Evolutionary conservation across 2,329 filamentous ascomycete genomes (phyloP).

Genomic region (Ambrosiella xylebori): DNA sequence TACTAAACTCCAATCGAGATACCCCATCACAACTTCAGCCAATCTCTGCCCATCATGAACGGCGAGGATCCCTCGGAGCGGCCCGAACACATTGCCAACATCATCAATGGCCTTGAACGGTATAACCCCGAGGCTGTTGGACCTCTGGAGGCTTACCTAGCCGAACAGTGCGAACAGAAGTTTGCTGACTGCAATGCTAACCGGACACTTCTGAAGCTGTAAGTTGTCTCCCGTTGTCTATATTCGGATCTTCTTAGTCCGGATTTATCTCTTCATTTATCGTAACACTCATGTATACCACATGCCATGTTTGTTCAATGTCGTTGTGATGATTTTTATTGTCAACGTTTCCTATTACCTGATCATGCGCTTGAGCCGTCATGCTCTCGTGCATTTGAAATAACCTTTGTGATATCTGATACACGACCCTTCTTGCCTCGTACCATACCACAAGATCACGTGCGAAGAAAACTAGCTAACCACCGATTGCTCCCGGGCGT

Average conservation of each 20-base stretch:
- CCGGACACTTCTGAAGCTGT: slow-evolving; percentile 91
- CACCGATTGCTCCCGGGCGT: neutral
- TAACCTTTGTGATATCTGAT: slow-evolving; percentile 19
- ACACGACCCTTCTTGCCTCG: slow-evolving; percentile 96
- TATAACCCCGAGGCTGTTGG: slow-evolving; percentile 97
- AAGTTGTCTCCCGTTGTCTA: slow-evolving; percentile 30
- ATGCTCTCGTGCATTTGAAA: slow-evolving; percentile 13
- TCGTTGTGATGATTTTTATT: slow-evolving; percentile 52
- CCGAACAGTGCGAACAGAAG: slow-evolving; percentile 85
- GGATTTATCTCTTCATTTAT: slow-evolving; percentile 12
- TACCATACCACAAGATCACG: neutral
- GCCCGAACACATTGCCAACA: slow-evolving; percentile 78
- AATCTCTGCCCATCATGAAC: slow-evolving; percentile 33
- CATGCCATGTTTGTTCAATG: neutral
- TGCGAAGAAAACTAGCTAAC: slow-evolving; percentile 3
- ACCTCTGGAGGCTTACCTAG: slow-evolving; percentile 85
- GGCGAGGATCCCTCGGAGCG: slow-evolving; percentile 79
- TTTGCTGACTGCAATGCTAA: slow-evolving; percentile 95
- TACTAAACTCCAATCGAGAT: neutral
- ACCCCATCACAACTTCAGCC: slow-evolving; percentile 15
- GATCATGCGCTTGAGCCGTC: slow-evolving; percentile 12
- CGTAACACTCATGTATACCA: neutral
- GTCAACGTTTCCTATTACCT: slow-evolving; percentile 14
- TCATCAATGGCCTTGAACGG: slow-evolving; percentile 91
- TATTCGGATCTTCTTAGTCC: slow-evolving; percentile 5